Conservation (phyloP, 345 rosid species). For the Linum usitatissimum region DNA sequence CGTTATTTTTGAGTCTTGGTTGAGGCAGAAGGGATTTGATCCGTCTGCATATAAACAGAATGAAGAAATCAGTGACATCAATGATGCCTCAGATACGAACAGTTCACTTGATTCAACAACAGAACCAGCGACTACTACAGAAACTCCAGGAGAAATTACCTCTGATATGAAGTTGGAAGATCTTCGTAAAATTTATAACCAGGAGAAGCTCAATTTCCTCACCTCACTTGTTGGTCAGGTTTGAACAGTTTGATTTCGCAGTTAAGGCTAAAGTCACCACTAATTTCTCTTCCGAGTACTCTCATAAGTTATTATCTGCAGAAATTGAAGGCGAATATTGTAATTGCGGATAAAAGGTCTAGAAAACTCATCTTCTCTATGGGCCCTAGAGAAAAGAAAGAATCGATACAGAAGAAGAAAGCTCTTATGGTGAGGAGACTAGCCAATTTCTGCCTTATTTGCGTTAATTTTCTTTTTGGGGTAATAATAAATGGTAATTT, state of each 20-base stretch:
- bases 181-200: slow-evolving; percentile 69
- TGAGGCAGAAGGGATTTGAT: slow-evolving; percentile 75
- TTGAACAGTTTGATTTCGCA: slow-evolving; percentile 16
- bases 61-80: slow-evolving; percentile 56
- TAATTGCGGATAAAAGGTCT: slow-evolving; percentile 46
- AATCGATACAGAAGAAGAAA: slow-evolving; percentile 58
- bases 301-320: slow-evolving; percentile 27
- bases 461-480: too few relatives aligned
- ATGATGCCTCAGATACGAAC: slow-evolving; percentile 30
- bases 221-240: slow-evolving; percentile 90
- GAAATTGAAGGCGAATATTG: slow-evolving; percentile 57
- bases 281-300: not conserved
- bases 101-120: slow-evolving; percentile 24
- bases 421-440: slow-evolving; percentile 54
- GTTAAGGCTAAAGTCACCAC: slow-evolving; percentile 9
- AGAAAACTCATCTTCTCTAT: slow-evolving; percentile 71
- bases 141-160: slow-evolving; percentile 32
- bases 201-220: slow-evolving; percentile 73
- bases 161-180: slow-evolving; percentile 73
- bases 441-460: not conserved
- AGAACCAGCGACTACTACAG: slow-evolving; percentile 25
- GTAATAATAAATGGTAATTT: not conserved
- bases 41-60: slow-evolving; percentile 62
- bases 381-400: slow-evolving; percentile 75
- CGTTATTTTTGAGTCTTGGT: slow-evolving; percentile 89